Conservation (phyloP, 2,329 filamentous ascomycete genomes). For the Raffaelea ambrosiae region DNA sequence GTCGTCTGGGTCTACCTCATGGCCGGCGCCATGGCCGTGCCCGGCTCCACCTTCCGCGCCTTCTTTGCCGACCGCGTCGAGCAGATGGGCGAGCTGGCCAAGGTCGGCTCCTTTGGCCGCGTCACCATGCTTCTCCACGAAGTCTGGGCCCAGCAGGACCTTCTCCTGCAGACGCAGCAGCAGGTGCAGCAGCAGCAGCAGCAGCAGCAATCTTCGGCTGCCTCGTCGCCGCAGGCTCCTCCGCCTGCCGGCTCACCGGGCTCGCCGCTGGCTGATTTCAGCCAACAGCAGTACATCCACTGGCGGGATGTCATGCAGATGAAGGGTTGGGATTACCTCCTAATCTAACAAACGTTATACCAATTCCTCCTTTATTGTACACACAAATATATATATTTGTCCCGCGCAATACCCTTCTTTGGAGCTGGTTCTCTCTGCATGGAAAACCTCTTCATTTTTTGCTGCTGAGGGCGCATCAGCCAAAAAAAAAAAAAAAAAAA, state of each 20-base stretch:
- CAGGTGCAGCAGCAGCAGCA: background rate
- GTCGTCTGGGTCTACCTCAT: constrained; percentile 91
- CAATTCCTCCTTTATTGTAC: constrained; percentile 16
- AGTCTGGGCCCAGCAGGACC: constrained; percentile 72
- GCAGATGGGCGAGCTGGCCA: constrained; percentile 66
- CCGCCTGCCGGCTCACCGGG: constrained; percentile 25
- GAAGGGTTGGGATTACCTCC: constrained; percentile 86
- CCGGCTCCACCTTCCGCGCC: constrained; percentile 69
- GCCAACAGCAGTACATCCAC: constrained; percentile 59
- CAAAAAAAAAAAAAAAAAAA: too few species aligned
- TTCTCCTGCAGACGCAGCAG: constrained; percentile 13
- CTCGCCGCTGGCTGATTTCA: constrained; percentile 16
- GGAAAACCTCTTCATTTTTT: too few species aligned
- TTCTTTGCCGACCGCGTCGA: constrained; percentile 70
- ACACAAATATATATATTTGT: constrained; percentile 14
- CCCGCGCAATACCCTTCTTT: background rate
- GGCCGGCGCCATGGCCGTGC: too few species aligned
- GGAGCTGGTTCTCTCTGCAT: background rate
- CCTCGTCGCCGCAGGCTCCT: constrained; percentile 25
- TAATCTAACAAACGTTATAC: constrained; percentile 51
- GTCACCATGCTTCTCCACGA: constrained; percentile 71
- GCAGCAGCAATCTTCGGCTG: constrained; percentile 11
- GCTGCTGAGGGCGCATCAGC: too few species aligned
- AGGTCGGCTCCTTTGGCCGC: constrained; percentile 78
- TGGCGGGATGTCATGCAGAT: constrained; percentile 91